Percentiles rank a stretch among this genome's conserved stretches.
Evolutionary conservation across 2,329 filamentous ascomycete genomes (phyloP).

Genomic region (Rhinocladiella similis): DNA sequence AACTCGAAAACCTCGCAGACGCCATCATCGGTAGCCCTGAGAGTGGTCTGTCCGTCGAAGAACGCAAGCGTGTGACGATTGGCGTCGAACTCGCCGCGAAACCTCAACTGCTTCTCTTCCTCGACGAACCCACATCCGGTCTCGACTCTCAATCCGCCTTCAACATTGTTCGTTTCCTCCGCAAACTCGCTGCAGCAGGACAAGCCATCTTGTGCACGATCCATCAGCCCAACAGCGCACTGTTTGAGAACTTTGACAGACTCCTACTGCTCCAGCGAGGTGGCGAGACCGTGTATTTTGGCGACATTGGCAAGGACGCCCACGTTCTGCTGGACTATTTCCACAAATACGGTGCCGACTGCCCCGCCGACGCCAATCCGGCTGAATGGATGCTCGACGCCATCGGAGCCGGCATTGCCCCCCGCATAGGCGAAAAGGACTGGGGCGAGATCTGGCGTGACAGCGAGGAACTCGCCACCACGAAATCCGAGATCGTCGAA

Average conservation of each 20-base stretch:
- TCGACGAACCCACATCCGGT: slow-evolving; percentile 65
- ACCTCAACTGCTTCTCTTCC: slow-evolving; percentile 60
- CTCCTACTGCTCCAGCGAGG: slow-evolving; percentile 76
- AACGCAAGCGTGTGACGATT: slow-evolving; percentile 55
- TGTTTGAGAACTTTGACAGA: slow-evolving; percentile 87
- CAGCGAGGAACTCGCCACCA: slow-evolving; percentile 66
- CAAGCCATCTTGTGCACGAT: slow-evolving; percentile 91
- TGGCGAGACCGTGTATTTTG: slow-evolving; percentile 82
- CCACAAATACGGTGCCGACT: slow-evolving; percentile 54
- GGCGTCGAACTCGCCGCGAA: slow-evolving; percentile 64
- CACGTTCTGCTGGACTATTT: slow-evolving; percentile 66
- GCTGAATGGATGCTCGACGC: slow-evolving; percentile 56
- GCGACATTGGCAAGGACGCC: slow-evolving; percentile 77
- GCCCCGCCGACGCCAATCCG: slow-evolving; percentile 53
- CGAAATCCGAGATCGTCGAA: slow-evolving; percentile 65
- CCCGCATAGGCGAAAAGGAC: slow-evolving; percentile 71
- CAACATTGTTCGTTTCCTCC: slow-evolving; percentile 62
- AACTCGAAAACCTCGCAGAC: slow-evolving; percentile 66
- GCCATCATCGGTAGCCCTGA: slow-evolving; percentile 64
- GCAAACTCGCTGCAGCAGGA: slow-evolving; percentile 67
- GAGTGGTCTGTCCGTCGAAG: slow-evolving; percentile 58
- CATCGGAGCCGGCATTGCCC: slow-evolving; percentile 71
- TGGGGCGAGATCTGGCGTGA: slow-evolving; percentile 80
- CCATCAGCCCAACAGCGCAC: slow-evolving; percentile 80
- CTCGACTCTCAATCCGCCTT: slow-evolving; percentile 70